Evolutionary conservation across 1,139 yeast species (phyloP).

Genomic region (Pichia sp.): DNA sequence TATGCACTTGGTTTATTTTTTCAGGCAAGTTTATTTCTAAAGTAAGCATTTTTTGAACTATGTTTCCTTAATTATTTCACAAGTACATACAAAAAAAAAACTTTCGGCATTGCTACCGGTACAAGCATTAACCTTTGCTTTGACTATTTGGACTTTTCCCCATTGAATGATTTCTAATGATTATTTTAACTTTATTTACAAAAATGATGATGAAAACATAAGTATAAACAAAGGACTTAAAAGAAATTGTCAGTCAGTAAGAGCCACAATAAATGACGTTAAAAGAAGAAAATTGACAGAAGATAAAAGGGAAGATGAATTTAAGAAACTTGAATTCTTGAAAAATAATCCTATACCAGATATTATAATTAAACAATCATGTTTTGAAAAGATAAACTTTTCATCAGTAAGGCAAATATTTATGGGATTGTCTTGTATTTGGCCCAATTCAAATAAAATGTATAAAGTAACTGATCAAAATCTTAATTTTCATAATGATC

Average conservation of each 20-base stretch:
- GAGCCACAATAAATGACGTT: not conserved
- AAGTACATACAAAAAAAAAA: not conserved
- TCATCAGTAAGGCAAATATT: not conserved
- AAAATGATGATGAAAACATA: conserved; percentile 9
- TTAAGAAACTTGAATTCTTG: not conserved
- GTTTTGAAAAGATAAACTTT: conserved; percentile 6
- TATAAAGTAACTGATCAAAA: not conserved
- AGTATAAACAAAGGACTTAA: conserved; percentile 3
- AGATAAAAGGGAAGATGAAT: not conserved
- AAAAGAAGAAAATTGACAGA: not conserved
- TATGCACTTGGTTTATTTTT: no score
- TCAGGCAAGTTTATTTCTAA: no score
- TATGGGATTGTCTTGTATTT: conserved; percentile 5
- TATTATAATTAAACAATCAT: conserved; percentile 20
- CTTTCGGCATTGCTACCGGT: not conserved
- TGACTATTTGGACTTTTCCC: no score
- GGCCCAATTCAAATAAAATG: conserved; percentile 8
- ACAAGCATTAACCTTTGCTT: no score
- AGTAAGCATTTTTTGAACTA: no score
- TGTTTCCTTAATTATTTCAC: no score
- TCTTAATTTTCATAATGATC: not conserved
- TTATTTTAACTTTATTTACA: conserved; percentile 4
- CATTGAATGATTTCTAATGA: not conserved
- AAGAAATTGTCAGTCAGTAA: not conserved
- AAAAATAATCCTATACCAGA: conserved; percentile 9